A percentile compares a stretch with the other conserved stretches of the same genome.
Conservation (phyloP, 1,139 yeast genomes). For the Yamadazyma dushanensis region DNA sequence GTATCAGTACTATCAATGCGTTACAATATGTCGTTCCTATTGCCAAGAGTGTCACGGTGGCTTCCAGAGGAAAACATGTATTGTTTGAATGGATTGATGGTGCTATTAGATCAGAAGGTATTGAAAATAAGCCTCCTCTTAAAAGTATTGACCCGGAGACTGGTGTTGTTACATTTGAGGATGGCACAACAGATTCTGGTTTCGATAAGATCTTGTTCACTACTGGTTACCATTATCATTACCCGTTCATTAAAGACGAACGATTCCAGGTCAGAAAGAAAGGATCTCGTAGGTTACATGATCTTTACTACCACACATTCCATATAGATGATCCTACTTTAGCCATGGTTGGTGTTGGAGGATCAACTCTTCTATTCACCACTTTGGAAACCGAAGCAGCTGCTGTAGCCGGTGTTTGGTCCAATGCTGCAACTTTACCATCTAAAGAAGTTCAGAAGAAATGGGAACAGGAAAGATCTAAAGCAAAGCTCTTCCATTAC, state of each 20-base stretch:
- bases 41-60: constrained; percentile 36
- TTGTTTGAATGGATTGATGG: constrained; percentile 33
- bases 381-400: constrained; percentile 45
- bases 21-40: constrained; percentile 49
- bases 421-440: constrained; percentile 28
- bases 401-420: constrained; percentile 50
- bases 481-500: constrained; percentile 26
- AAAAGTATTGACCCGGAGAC: constrained; percentile 23
- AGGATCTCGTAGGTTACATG: constrained; percentile 30
- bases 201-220: constrained; percentile 34
- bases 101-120: constrained; percentile 39
- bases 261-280: constrained; percentile 17
- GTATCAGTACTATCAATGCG: constrained; percentile 52
- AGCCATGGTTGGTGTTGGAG: constrained; percentile 40
- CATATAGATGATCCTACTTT: constrained; percentile 43
- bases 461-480: constrained; percentile 26
- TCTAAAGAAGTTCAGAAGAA: constrained; percentile 26
- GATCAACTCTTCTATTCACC: constrained; percentile 41
- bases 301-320: constrained; percentile 41
- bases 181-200: constrained; percentile 24
- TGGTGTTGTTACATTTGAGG: constrained; percentile 27
- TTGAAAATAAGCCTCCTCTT: constrained; percentile 30
- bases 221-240: constrained; percentile 41
- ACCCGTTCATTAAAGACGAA: constrained; percentile 28
- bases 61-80: constrained; percentile 34